Percentiles rank a stretch among this genome's conserved stretches.
phyloP scores from a whole-genome alignment of 2,329 filamentous ascomycete genomes.

The Aspergillus pseudotamarii region DNA sequence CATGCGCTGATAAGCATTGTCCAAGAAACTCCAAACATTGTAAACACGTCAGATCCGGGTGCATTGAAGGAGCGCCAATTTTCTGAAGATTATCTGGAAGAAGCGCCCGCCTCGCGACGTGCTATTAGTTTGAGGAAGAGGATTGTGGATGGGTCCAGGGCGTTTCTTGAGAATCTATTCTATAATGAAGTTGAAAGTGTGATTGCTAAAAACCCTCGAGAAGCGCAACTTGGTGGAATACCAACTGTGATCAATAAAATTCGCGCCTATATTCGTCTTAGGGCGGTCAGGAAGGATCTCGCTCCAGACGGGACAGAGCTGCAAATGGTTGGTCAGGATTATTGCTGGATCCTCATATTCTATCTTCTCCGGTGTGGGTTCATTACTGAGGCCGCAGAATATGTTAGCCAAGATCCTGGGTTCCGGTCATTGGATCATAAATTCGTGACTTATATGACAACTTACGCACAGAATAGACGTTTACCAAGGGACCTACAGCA shows the following conservation, averaged over 20 bases:
- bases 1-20: conserved; percentile 78
- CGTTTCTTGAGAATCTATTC: conserved; percentile 80
- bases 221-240: conserved; percentile 85
- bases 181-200: conserved; percentile 74
- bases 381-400: conserved; percentile 79
- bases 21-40: conserved; percentile 67
- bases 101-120: conserved; percentile 65
- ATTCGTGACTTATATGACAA: conserved; percentile 84
- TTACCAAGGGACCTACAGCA: conserved; percentile 79
- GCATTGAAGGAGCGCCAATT: conserved; percentile 76
- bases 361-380: conserved; percentile 86
- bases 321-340: conserved; percentile 78
- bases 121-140: conserved; percentile 72
- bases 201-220: conserved; percentile 80
- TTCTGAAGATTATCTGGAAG: conserved; percentile 74
- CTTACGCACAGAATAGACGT: conserved; percentile 78
- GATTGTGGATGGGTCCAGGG: conserved; percentile 78
- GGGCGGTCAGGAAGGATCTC: conserved; percentile 78
- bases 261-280: conserved; percentile 85
- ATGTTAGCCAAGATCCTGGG: conserved; percentile 76
- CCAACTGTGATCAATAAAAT: conserved; percentile 89
- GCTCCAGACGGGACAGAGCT: conserved; percentile 79
- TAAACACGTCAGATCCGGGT: conserved; percentile 61
- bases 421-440: conserved; percentile 91
- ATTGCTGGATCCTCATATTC: conserved; percentile 92